Base-by-base conservation (phyloP, 2,329 filamentous ascomycete species). In the Fusarium falciforme region DNA sequence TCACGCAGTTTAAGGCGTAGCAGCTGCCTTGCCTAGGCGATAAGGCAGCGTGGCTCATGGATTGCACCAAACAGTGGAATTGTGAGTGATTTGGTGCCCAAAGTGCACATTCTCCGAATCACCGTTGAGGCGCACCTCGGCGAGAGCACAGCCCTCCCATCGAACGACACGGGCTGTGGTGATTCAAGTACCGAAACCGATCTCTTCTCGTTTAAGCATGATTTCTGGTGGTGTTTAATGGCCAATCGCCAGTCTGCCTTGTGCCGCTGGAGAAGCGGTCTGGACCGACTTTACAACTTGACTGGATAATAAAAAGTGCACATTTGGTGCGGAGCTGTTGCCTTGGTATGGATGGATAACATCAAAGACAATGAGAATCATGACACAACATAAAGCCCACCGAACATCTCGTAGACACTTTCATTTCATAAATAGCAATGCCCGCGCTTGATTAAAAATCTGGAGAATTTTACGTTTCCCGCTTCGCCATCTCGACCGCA, bases 291-390 rank as follows among this genome's bases (percentile, higher is more conserved):
- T 35, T 6, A 54, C 38, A 33, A 71, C 64, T 52, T 71, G 42
- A 64, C 55, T 74, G 71, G 63, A 38, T 49, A 52, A 42, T 54
- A 44, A 49, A 55, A 49, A 20, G 40, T 74, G 71, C 71, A 73
- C 61, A 55, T 73, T 74, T 2, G 47, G 35, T 40, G 55, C 35
- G 35, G 55, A 58, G 55, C 22, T 29, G 55, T 58, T 58, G 55
- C 55, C 55, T 58, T 38, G 49, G 27, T 54, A 20, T 38, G 25
- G 35, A 36, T 44, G 40, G 40, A 44, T 44, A 22, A 16, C 20
- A 38, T 58, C 55, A 58, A 58, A 58, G 9, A 58, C 55, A 40
- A 25, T 36, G 52, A 36, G 17, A 20, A 25, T 35, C 25, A 60
- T 6, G 27, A 10, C 31, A 57, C 33, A 35, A 38, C 52, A 57